These are phyloP conservation scores for Saturnispora serradocipensis DNA, from an alignment of 805 yeast species.

Conservation along the genomic window DNA sequence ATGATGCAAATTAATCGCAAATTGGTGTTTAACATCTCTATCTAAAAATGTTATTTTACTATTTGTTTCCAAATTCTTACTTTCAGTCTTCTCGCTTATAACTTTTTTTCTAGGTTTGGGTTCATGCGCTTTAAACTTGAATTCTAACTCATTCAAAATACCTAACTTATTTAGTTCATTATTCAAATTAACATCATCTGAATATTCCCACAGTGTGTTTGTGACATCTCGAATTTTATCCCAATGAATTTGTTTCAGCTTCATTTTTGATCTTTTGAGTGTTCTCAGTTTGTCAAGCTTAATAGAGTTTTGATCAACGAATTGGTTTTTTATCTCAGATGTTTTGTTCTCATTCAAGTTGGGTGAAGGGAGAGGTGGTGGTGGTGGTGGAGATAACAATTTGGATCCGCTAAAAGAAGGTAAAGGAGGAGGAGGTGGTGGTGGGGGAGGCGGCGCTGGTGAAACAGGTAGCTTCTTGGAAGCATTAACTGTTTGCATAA, in stretches of 20 bases:
- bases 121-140: constrained; percentile 39
- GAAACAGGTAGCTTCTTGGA: too few relatives aligned
- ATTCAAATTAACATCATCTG: constrained; percentile 35
- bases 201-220: constrained; percentile 54
- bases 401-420: not conserved
- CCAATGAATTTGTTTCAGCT: constrained; percentile 77
- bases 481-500: too few relatives aligned
- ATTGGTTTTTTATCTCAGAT: not conserved
- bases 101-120: constrained; percentile 22
- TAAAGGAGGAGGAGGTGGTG: constrained; percentile 9
- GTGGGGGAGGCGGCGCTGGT: constrained; percentile 19
- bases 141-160: constrained; percentile 55
- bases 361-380: constrained; percentile 10
- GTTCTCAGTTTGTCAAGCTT: constrained; percentile 8
- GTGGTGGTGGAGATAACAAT: constrained; percentile 10
- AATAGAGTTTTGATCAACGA: constrained; percentile 8
- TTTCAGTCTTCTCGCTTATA: constrained; percentile 32
- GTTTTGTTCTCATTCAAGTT: not conserved
- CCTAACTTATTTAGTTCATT: constrained; percentile 48
- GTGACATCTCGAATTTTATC: constrained; percentile 54
- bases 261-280: constrained; percentile 24
- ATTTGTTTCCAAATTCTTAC: constrained; percentile 24
- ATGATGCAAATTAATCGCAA: constrained; percentile 67
- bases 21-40: constrained; percentile 68
- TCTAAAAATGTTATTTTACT: constrained; percentile 46